phyloP scores from a whole-genome alignment of 441 rosid species.

The Corymbia calophylla region DNA sequence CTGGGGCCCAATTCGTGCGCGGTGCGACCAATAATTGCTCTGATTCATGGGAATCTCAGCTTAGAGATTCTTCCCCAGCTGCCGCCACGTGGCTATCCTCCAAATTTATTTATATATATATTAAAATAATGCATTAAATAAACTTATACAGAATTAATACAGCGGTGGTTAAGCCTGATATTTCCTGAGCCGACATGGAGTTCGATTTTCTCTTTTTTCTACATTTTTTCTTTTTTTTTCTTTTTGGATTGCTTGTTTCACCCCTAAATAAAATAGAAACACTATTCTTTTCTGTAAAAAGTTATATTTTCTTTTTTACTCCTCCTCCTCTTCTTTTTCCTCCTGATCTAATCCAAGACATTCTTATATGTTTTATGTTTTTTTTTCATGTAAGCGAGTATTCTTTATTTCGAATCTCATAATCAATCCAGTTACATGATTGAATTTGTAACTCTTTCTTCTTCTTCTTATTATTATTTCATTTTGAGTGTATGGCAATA shows the following conservation, averaged over 20 bases:
- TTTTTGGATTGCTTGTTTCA: background rate
- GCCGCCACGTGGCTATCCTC: background rate
- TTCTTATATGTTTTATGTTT: background rate
- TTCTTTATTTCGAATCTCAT: background rate
- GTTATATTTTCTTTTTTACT: background rate
- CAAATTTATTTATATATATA: background rate
- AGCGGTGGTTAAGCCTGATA: background rate
- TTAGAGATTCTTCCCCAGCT: background rate
- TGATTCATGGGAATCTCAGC: background rate
- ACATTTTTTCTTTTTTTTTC: background rate
- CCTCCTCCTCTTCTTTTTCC: background rate
- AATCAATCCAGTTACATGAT: background rate
- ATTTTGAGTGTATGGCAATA: background rate
- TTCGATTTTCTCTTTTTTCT: background rate
- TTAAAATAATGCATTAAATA: background rate
- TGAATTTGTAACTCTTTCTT: background rate
- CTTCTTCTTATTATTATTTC: background rate
- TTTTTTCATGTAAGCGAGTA: background rate
- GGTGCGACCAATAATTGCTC: background rate
- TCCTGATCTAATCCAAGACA: background rate
- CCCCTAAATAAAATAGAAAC: background rate
- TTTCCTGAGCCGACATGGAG: background rate
- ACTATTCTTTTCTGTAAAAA: background rate
- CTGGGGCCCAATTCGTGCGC: background rate
- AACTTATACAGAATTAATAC: background rate